Evolutionary conservation across 1,284 basidiomycete species (phyloP), one percentile per base, ranked within the genome.

Genomic region (Earliella scabrosa): DNA sequence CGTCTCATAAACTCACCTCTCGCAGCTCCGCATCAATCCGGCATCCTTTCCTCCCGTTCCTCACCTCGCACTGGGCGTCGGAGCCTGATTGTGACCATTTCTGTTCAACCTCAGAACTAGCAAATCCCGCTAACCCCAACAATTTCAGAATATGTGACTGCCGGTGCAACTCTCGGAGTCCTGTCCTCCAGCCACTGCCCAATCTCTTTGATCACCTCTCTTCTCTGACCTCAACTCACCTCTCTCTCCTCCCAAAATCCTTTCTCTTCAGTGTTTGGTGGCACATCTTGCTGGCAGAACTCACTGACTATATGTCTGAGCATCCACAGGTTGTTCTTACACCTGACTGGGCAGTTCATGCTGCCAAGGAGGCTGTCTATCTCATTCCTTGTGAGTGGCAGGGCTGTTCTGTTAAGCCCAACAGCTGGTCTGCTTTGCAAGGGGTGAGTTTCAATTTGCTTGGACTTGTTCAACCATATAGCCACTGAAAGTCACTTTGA

Each of bases 381-480:
- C 20, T 47, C 13, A 45, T 35, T 20, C 53, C 49, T 27, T 67
- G 65, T 45, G 58, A 61, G n/a, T 67, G 65, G 63, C 34, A 35
- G 11, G 35, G 40, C 2, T 67, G 65, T 39, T 26, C 52, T 39
- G 54, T 48, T n/a, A 40, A 60, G 41, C 50, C 65, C 13, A 65
- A 65, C 35, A 61, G 63, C 54, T 65, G 65, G 63, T 51, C 43
- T 26, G 35, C 63, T 23, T 48, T 67, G 0, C 58, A 60, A 39
- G 60, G 65, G 65, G 65, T 65, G 34, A 39, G 65, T 20, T 4
- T 2, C 38, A 2, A 20, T 45, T 29, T 3, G 27, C 35, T 7
- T 43, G n/a, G 16, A 2, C n/a, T 41, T 34, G 20, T 9, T 27
- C 14, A n/a, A n/a, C n/a, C 13, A 13, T 31, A 13, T 31, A 31